phyloP scores from a whole-genome alignment of 768 basidiomycete species.

The Leccinum barrowsii region DNA sequence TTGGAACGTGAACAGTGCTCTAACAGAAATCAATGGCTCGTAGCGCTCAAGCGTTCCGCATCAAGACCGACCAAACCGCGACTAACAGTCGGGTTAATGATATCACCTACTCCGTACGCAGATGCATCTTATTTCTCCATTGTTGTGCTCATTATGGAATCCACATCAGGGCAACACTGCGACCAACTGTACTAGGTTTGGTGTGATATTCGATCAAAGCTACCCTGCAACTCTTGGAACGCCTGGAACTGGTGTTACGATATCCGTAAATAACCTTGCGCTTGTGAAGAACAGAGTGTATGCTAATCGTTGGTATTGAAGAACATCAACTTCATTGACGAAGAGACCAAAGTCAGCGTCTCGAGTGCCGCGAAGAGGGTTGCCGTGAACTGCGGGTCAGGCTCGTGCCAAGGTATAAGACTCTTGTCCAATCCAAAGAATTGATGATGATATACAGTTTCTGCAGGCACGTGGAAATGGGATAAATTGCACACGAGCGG shows the following conservation, averaged over 20 bases:
- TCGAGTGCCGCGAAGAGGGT: slow-evolving; percentile 40
- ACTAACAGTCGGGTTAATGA: slow-evolving; percentile 45
- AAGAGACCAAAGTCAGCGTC: slow-evolving; percentile 42
- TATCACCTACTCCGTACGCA: slow-evolving; percentile 45
- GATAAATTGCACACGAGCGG: slow-evolving; percentile 41
- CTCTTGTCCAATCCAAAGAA: not conserved
- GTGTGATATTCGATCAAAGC: slow-evolving; percentile 61
- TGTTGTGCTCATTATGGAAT: not conserved
- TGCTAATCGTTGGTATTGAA: slow-evolving; percentile 18
- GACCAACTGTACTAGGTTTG: slow-evolving; percentile 45
- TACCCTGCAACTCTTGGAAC: slow-evolving; percentile 51
- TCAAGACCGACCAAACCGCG: slow-evolving; percentile 51
- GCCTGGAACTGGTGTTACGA: slow-evolving; percentile 53
- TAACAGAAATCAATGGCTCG: not conserved
- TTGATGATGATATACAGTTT: not conserved
- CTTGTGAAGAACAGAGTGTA: not conserved
- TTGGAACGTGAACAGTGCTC: not conserved
- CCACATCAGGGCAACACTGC: slow-evolving; percentile 49
- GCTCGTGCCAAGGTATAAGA: slow-evolving; percentile 45
- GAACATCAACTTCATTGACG: slow-evolving; percentile 47
- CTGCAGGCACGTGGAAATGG: slow-evolving; percentile 51
- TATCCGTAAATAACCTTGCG: slow-evolving; percentile 45
- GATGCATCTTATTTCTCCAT: not conserved
- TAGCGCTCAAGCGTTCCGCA: slow-evolving; percentile 55
- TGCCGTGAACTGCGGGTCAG: slow-evolving; percentile 54